phyloP scores from a whole-genome alignment of 2,329 filamentous ascomycete species.

The Clonostachys solani region DNA sequence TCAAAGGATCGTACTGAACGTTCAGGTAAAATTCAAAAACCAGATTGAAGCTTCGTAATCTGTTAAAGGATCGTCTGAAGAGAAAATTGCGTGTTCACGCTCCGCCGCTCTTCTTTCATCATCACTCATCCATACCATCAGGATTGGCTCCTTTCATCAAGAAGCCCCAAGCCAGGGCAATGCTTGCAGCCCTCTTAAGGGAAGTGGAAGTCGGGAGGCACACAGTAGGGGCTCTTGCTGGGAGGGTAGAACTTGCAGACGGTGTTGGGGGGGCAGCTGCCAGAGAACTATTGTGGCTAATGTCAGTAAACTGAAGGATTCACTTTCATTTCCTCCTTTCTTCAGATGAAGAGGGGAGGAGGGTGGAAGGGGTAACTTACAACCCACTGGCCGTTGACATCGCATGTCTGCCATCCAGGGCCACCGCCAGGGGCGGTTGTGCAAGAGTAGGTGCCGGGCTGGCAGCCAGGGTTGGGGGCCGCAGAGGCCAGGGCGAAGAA shows the following conservation, averaged over 20 bases:
- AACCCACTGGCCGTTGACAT: slow-evolving; percentile 17
- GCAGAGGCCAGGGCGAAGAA: slow-evolving; percentile 9
- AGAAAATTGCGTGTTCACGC: too few species aligned
- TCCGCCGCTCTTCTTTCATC: too few species aligned
- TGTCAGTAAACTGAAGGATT: not conserved
- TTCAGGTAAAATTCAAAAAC: too few species aligned
- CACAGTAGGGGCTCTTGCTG: slow-evolving; percentile 31
- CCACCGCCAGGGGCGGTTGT: slow-evolving; percentile 6
- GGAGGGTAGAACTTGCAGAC: slow-evolving; percentile 25
- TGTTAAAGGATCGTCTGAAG: too few species aligned
- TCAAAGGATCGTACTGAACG: too few species aligned
- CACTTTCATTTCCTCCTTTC: not conserved
- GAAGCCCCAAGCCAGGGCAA: too few species aligned
- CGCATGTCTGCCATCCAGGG: slow-evolving; percentile 26
- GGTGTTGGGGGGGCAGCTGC: slow-evolving; percentile 26
- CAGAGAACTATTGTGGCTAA: slow-evolving; percentile 16
- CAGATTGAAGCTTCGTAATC: too few species aligned
- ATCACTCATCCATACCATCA: too few species aligned
- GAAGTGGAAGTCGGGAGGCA: slow-evolving; percentile 22
- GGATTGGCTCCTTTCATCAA: too few species aligned
- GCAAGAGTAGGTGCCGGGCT: slow-evolving; percentile 28
- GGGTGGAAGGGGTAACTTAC: slow-evolving; percentile 16
- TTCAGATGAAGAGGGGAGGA: not conserved
- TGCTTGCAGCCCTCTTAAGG: not conserved
- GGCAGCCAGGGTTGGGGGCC: slow-evolving; percentile 12